Base-by-base conservation (phyloP, 352 stramenopile genomes). In the Phytophthora tentaculata region DNA sequence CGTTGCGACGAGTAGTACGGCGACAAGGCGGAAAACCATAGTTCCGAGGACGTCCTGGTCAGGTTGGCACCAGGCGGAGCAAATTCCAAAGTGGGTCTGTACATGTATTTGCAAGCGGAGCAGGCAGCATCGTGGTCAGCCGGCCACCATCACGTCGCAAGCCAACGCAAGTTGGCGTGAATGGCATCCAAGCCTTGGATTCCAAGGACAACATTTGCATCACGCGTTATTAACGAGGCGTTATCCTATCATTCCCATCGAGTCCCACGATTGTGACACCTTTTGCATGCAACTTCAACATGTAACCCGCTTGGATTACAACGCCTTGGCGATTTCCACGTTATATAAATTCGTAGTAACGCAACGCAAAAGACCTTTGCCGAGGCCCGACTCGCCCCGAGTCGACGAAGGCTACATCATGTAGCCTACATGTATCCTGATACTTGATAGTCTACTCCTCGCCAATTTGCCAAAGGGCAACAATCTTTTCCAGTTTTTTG, bases 31-130 rank as follows among this genome's bases (percentile, higher is more conserved):
- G 43, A 61, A 67, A 13, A 19, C 10, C 67, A 75, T 75, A 13
- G 47, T 71, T 67, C 29, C 29, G 29, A 49, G 5, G 29, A 50
- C 37, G 32, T 71, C 44, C 50, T 67, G 49, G 50, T 22, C 43
- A 20, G 6, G 23, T 48, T 24, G 67, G 64, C 45, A 65, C 57
- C 28, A 53, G 54, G 51, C 8, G 50, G 41, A 56, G 68, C 29
- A 61, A 64, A 69, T 73, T 75, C 37, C 39, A 51, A 56, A 77
- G 50, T 80, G 73, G 19, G 43, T 13, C 6, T 32, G 28, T 26
- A n/a, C n/a, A n/a, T n/a, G 44, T 16, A 53, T 12, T 16, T 24
- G 22, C 48, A 53, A 32, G 43, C 19, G 19, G 43, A 49, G 20
- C 28, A 50, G 20, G 19, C 16, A 19, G 59, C 59, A 55, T 63